Evolutionary conservation across 2,329 filamentous ascomycete species (phyloP), one percentile per base, ranked within the genome.

Genomic region (Mycosphaerella sp.): DNA sequence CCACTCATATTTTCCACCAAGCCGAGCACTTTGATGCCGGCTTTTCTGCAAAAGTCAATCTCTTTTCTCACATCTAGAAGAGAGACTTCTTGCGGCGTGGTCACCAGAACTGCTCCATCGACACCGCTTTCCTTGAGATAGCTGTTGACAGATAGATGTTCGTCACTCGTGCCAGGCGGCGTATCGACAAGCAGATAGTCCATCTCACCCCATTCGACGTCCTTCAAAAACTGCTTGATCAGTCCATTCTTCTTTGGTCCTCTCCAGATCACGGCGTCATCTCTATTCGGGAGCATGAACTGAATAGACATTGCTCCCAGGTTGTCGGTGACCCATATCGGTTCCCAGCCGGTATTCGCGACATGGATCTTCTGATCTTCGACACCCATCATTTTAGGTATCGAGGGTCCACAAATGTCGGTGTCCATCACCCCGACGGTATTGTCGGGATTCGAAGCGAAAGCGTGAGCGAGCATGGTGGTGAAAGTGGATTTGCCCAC

Each of bases 361-460:
- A 95, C 83, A 70, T 98, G 93, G 49, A 98, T 93, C 1, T 87
- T 95, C 74, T 98, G 92, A 26, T 83, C 76, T 72, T 96, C 91
- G 1, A 96, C 92, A 34, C 93, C 93, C 85, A 98, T 91, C 92
- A 98, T 97, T 75, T 96, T 96, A 17, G 93, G 93, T 65, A 98
- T 96, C 60, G 84, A 89, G 0, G 93, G 93, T 0, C 93, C 93
- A 73, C 90, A 96, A 59, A 98, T 95, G 71, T 98, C 93, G 6
- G 93, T 95, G 72, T 98, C 93, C 89, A 97, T 96, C 64, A 98
- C 85, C 17, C 92, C 93, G 29, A 98, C 88, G 1, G 83, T 89
- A 53, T 77, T 85, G 44, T 85, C 82, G 0, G 85, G 83, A 70
- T 95, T 89, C 11, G 82, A 81, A 1, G 93, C 89, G 65, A 98